These are phyloP conservation scores for Verticillium nubilum DNA, from an alignment of 2,329 filamentous ascomycete species.

Conservation along the genomic window DNA sequence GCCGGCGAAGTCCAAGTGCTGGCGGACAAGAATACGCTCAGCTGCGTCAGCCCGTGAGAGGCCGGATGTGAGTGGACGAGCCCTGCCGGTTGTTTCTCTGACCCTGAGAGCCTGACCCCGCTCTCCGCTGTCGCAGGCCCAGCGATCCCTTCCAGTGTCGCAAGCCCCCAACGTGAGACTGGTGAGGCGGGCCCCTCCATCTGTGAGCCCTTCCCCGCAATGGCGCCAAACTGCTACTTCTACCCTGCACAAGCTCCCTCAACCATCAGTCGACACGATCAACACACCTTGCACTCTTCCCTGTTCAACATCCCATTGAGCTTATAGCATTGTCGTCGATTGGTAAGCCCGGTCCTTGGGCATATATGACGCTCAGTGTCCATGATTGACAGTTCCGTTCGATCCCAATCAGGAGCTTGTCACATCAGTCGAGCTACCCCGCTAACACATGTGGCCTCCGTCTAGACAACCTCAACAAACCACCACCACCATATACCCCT, in stretches of 20 bases:
- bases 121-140: not conserved
- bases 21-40: not conserved
- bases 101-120: not conserved
- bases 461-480: slow-evolving; percentile 6
- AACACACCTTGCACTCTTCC: not conserved
- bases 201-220: not conserved
- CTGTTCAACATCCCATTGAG: not conserved
- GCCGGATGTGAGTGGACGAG: not conserved
- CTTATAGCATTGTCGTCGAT: not conserved
- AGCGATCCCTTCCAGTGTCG: not conserved
- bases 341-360: not conserved
- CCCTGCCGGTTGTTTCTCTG: not conserved
- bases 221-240: not conserved
- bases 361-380: not conserved
- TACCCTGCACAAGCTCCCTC: not conserved
- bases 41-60: not conserved
- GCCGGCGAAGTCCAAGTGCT: not conserved
- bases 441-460: slow-evolving; percentile 9
- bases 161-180: not conserved
- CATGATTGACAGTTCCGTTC: not conserved
- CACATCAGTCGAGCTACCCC: slow-evolving; percentile 6
- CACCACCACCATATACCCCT: slow-evolving; percentile 12
- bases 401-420: not conserved
- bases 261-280: not conserved
- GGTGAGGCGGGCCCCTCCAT: not conserved